Evolutionary conservation across 441 rosid species (phyloP).

Genomic region (Biscutella laevigata): DNA sequence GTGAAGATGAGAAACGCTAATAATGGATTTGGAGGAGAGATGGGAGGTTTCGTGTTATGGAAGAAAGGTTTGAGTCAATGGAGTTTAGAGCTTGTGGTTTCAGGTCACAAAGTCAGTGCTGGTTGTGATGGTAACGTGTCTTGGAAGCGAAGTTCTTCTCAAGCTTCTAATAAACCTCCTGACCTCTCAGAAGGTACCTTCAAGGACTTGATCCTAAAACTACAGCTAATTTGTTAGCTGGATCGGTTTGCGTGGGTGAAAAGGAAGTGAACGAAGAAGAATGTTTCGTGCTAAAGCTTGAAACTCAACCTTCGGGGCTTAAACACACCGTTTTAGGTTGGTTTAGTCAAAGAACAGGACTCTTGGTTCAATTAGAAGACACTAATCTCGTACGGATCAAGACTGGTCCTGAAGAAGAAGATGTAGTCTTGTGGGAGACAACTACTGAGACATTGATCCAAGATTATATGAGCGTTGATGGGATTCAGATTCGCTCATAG

Average conservation of each 20-base stretch:
- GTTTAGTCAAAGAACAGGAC: conserved; percentile 83
- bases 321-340: conserved; percentile 54
- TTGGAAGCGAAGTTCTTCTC: conserved; percentile 95
- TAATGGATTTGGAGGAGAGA: conserved; percentile 52
- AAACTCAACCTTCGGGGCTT: conserved; percentile 21
- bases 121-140: conserved; percentile 88
- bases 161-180: conserved; percentile 67
- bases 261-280: conserved; percentile 21
- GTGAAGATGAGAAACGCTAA: conserved; percentile 31
- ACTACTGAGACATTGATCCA: conserved; percentile 60
- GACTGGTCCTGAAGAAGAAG: conserved; percentile 28
- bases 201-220: conserved; percentile 93
- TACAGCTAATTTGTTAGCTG: conserved; percentile 57
- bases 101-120: conserved; percentile 83
- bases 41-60: conserved; percentile 93
- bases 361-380: conserved; percentile 60
- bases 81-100: conserved; percentile 83
- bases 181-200: conserved; percentile 65
- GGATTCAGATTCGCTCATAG: conserved; percentile 70
- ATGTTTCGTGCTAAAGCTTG: conserved; percentile 29
- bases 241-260: conserved; percentile 30
- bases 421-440: conserved; percentile 62
- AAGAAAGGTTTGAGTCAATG: conserved; percentile 76
- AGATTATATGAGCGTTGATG: conserved; percentile 68
- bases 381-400: conserved; percentile 51